Base-by-base conservation (phyloP, 768 basidiomycete genomes). In the Amanita rimosa region DNA sequence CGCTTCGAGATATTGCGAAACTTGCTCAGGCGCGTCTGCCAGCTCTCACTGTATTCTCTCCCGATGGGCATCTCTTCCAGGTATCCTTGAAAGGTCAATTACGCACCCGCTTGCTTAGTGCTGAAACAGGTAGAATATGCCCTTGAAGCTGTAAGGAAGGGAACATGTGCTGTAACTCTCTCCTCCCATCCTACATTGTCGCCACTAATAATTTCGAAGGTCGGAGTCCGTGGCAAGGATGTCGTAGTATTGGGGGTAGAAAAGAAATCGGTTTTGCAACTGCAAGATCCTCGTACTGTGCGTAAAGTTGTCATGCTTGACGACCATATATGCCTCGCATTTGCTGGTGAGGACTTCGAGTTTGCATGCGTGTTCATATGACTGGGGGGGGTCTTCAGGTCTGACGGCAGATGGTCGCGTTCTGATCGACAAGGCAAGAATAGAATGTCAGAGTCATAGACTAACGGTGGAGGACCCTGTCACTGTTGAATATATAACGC, bases 41-140 rank as follows among this genome's bases (percentile, higher is more conserved):
- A 96, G 94, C 94, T 41, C 82, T 98, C 54, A 98, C 95, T 54
- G 92, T 95, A 62, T 95, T 96, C 75, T 96, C 93, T 37, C 95
- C 95, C 51, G 96, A 98, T 72, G 96, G 96, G 14, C 96, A 99
- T 72, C 73, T 99, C 58, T 96, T 97, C 76, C 93, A 97, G 78
- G 93, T 90, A 55, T 53, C 68, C 49, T 36, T 27, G 41, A n/a
- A 21, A 49, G 37, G 53, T 33, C 33, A 9, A 45, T 47, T 44
- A 49, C 44, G 36, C 39, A 49, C 47, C 45, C 31, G 54, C 27
- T 36, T 17, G 46, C 36, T 22, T 33, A 38, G 40, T 49, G 42
- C 53, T 60, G 33, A 54, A 60, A 22, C 52, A 98, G 93, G 96
- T 99, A 56, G 96, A 99, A 70, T 99, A 99, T 66, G 96, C 96